Conservation (phyloP, 331 rosid genomes). For the Pyrus hybrid region DNA sequence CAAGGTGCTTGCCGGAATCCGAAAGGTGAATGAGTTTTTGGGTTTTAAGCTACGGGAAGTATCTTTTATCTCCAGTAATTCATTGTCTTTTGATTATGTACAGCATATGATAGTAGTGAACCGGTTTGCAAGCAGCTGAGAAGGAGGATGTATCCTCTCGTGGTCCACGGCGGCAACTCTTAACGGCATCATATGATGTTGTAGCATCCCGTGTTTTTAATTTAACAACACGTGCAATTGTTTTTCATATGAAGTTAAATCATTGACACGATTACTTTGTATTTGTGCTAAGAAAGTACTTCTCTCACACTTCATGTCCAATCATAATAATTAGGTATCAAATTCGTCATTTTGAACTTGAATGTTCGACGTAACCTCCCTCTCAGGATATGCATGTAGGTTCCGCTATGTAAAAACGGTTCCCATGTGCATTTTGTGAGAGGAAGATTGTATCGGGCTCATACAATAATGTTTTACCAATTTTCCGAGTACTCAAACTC, state of each 20-base stretch:
- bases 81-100: too few species aligned
- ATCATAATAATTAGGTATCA: too few species aligned
- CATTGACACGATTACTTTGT: too few species aligned
- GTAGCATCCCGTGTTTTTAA: background rate
- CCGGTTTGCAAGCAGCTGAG: background rate
- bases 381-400: too few species aligned
- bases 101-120: too few species aligned
- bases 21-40: background rate
- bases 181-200: background rate
- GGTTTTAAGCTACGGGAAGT: background rate
- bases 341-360: accelerated
- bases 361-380: background rate
- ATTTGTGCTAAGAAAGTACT: too few species aligned
- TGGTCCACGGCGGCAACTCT: background rate
- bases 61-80: too few species aligned
- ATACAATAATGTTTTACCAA: background rate
- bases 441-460: background rate
- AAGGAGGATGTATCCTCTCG: background rate
- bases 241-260: too few species aligned
- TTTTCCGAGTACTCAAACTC: background rate
- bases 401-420: too few species aligned
- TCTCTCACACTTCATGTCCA: too few species aligned
- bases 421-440: background rate
- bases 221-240: background rate
- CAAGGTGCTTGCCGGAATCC: background rate